Percentiles rank a stretch among this genome's conserved stretches.
These are phyloP conservation scores for Penicillium cosmopolitanum DNA, from an alignment of 495 filamentous ascomycete species.

Conservation along the genomic window DNA sequence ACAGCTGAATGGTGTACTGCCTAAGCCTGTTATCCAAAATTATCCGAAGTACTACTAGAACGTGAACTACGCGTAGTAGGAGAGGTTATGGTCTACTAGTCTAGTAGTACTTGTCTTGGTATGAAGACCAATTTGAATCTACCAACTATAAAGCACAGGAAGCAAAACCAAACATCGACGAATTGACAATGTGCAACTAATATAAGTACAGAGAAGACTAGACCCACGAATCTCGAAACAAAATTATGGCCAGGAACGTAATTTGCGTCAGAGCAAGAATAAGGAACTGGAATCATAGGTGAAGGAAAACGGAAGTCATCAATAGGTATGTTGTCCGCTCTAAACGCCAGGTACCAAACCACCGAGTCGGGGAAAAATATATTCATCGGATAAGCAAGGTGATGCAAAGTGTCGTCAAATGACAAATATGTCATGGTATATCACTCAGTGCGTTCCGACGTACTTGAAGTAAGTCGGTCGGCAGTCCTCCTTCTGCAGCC, in stretches of 20 bases:
- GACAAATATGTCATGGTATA: slow-evolving; percentile 15
- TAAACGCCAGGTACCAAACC: slow-evolving; percentile 35
- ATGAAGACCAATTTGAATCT: too few species aligned
- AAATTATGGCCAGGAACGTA: slow-evolving; percentile 24
- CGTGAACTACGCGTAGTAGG: too few species aligned
- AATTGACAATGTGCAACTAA: slow-evolving; percentile 28
- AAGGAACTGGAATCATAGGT: slow-evolving; percentile 15
- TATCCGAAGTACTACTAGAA: too few species aligned
- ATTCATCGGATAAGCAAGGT: slow-evolving; percentile 34
- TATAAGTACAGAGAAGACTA: slow-evolving; percentile 41
- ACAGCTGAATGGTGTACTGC: too few species aligned
- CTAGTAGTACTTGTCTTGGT: not conserved
- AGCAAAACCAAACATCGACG: slow-evolving; percentile 11
- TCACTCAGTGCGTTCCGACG: slow-evolving; percentile 72
- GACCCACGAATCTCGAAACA: slow-evolving; percentile 20
- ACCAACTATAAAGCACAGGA: not conserved
- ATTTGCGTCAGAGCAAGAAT: slow-evolving; percentile 22
- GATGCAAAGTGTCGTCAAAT: slow-evolving; percentile 33
- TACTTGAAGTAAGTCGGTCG: slow-evolving; percentile 96
- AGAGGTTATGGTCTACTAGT: not conserved
- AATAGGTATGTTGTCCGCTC: slow-evolving; percentile 36
- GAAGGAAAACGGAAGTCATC: slow-evolving; percentile 29
- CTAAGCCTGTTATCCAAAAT: too few species aligned
- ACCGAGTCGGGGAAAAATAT: slow-evolving; percentile 25
- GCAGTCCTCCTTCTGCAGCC: slow-evolving; percentile 89